Evolutionary conservation across 2,329 filamentous ascomycete species (phyloP).

Genomic region (Shiraia bambusicola): DNA sequence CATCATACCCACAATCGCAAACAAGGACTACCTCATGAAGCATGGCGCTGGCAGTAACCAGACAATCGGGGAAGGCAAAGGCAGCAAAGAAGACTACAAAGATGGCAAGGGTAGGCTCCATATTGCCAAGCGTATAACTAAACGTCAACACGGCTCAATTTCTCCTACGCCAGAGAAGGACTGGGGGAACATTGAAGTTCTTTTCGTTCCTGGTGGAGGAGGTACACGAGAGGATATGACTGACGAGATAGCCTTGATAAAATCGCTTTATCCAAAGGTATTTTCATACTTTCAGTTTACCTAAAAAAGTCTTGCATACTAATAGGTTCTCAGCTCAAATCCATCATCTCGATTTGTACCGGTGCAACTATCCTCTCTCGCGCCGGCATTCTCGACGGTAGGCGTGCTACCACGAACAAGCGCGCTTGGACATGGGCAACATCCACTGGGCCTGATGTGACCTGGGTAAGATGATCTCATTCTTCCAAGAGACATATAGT

Average conservation of each 20-base stretch:
- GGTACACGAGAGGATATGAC: constrained; percentile 47
- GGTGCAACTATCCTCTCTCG: constrained; percentile 60
- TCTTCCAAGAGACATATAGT: too few species aligned
- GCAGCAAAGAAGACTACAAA: constrained; percentile 1
- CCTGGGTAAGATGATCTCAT: constrained; percentile 42
- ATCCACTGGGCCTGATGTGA: constrained; percentile 51
- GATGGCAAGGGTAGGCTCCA: constrained; percentile 11
- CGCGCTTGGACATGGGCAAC: constrained; percentile 52
- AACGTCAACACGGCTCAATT: constrained; percentile 5
- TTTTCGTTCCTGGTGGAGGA: constrained; percentile 65
- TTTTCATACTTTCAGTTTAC: constrained; percentile 18
- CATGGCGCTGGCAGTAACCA: constrained; percentile 8
- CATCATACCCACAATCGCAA: constrained; percentile 56
- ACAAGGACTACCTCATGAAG: constrained; percentile 48
- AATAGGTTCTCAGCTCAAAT: constrained; percentile 34
- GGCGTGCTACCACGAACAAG: constrained; percentile 68
- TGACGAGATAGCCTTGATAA: constrained; percentile 52
- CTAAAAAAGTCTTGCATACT: not conserved
- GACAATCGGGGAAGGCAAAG: not conserved
- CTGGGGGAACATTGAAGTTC: constrained; percentile 55
- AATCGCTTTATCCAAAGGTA: constrained; percentile 51
- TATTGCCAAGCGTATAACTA: constrained; percentile 11
- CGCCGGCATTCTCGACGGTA: constrained; percentile 61
- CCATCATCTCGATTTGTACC: constrained; percentile 67
- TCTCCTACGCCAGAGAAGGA: constrained; percentile 2